Evolutionary conservation across 352 stramenopile genomes (phyloP).

Genomic region (Albugo candida): DNA sequence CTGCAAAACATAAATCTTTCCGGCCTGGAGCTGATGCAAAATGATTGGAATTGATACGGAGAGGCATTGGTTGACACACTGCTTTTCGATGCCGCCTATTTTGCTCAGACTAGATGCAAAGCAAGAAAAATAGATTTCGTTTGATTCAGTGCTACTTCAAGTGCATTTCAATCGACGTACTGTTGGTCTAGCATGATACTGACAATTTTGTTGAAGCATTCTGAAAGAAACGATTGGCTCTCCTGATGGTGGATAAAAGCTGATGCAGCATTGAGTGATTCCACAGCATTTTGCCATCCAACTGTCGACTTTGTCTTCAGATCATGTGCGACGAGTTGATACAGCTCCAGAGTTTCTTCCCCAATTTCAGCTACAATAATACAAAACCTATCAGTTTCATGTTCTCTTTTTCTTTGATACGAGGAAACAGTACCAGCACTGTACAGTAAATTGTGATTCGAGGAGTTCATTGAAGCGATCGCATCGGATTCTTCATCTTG

Average conservation of each 20-base stretch:
- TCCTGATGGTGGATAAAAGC: slow-evolving; percentile 44
- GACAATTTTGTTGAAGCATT: slow-evolving; percentile 58
- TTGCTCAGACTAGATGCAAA: slow-evolving; percentile 49
- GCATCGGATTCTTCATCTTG: slow-evolving; percentile 18
- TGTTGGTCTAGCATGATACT: slow-evolving; percentile 83
- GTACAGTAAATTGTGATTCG: neutral
- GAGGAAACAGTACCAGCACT: slow-evolving; percentile 3
- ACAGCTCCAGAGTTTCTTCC: slow-evolving; percentile 67
- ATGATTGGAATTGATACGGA: slow-evolving; percentile 42
- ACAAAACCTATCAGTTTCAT: slow-evolving; percentile 29
- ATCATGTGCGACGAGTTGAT: slow-evolving; percentile 68
- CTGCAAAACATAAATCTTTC: slow-evolving; percentile 40
- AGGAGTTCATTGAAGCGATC: too few species aligned
- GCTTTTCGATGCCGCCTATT: slow-evolving; percentile 72
- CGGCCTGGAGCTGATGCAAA: slow-evolving; percentile 48
- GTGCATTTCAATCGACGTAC: slow-evolving; percentile 19
- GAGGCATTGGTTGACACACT: slow-evolving; percentile 63
- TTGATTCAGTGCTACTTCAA: too few species aligned
- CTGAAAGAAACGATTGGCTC: slow-evolving; percentile 58
- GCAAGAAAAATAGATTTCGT: slow-evolving; percentile 1
- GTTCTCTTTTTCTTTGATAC: slow-evolving; percentile 7
- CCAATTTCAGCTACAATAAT: slow-evolving; percentile 2
- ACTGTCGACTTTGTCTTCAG: slow-evolving; percentile 77
- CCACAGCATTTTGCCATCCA: slow-evolving; percentile 78
- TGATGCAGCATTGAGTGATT: slow-evolving; percentile 57